phyloP scores from a whole-genome alignment of 2,329 filamentous ascomycete genomes.

The Coniella lustricola region DNA sequence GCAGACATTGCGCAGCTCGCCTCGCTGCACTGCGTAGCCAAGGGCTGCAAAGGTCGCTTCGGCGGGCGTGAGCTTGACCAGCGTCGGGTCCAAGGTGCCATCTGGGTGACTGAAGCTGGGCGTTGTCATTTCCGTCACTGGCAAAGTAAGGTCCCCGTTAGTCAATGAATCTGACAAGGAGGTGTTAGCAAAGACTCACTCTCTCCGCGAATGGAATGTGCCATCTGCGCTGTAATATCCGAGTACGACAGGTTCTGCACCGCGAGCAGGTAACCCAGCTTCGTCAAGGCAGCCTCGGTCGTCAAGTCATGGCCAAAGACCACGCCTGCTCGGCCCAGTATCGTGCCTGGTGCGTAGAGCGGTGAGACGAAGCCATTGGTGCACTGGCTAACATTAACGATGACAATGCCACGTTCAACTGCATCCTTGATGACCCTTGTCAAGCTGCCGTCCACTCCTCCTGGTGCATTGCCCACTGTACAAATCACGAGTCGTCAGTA shows the following conservation, averaged over 20 bases:
- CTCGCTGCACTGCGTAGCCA: constrained; percentile 71
- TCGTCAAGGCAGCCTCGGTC: constrained; percentile 83
- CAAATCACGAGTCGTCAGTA: neutral
- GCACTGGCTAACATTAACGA: constrained; percentile 91
- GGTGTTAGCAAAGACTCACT: constrained; percentile 1
- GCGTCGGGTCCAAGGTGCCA: constrained; percentile 38
- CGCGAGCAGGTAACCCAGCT: constrained; percentile 79
- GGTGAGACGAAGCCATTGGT: constrained; percentile 68
- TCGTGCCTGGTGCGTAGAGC: constrained; percentile 70
- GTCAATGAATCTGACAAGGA: too few relatives aligned
- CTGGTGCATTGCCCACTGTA: constrained; percentile 72
- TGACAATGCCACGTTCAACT: constrained; percentile 71
- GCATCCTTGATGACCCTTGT: constrained; percentile 71
- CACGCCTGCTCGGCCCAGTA: constrained; percentile 74
- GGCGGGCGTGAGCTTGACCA: constrained; percentile 35
- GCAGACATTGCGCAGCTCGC: constrained; percentile 57
- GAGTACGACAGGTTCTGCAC: constrained; percentile 53
- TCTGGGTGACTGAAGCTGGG: constrained; percentile 72
- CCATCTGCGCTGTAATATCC: constrained; percentile 66
- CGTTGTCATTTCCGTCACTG: constrained; percentile 64
- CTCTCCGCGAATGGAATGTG: constrained; percentile 71
- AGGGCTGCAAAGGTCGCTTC: constrained; percentile 66
- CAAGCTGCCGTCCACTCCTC: constrained; percentile 70
- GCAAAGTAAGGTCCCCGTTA: too few relatives aligned
- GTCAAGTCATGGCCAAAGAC: constrained; percentile 87